Base-by-base conservation (phyloP, 2,329 filamentous ascomycete genomes). In the Sarocladium brachiariae region DNA sequence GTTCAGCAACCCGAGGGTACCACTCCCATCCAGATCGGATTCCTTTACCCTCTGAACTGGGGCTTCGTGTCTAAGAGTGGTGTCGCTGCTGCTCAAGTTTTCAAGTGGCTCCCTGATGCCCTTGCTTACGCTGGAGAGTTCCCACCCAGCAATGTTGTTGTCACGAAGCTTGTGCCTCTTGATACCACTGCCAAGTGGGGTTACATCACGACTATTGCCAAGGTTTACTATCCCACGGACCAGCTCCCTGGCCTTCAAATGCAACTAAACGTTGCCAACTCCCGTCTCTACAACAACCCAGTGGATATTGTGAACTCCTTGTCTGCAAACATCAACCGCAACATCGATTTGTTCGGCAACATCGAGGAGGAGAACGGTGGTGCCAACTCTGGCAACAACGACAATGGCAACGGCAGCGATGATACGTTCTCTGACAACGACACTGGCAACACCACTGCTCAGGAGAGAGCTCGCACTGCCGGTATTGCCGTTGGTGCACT, bases 31-130 rank as follows among this genome's bases (percentile, higher is more conserved):
- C 89, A 96, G 64, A 77, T 97, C 55, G 93, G 87, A 30, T 96
- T 97, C 76, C 73, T 81, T 49, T 86, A 83, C 61, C 78, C 80
- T 1, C 77, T 95, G 58, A 92, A 95, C 70, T 99, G 93, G 66
- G 71, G 78, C 8, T 96, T 95, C 63, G 87, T 97, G 24, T 83
- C 86, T 10, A 73, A 72, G 19, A 82, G 86, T 55, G 75, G 81
- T 13, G 76, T 84, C 56, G 87, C 90, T 16, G 86, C 89, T 4
- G 81, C 81, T 34, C 92, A 97, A 68, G 88, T 99, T 61, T 95
- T 96, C 72, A 70, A 80, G 50, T 87, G 81, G 56, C 73, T 96
- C 3, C 90, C 90, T 0, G 59, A 74, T 49, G 89, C 87, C 56
- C 75, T 96, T 47, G 72, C 78, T 2, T 78, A 84, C 56, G 86